phyloP scores from a whole-genome alignment of 345 rosid genomes.

The Durio zibethinus region DNA sequence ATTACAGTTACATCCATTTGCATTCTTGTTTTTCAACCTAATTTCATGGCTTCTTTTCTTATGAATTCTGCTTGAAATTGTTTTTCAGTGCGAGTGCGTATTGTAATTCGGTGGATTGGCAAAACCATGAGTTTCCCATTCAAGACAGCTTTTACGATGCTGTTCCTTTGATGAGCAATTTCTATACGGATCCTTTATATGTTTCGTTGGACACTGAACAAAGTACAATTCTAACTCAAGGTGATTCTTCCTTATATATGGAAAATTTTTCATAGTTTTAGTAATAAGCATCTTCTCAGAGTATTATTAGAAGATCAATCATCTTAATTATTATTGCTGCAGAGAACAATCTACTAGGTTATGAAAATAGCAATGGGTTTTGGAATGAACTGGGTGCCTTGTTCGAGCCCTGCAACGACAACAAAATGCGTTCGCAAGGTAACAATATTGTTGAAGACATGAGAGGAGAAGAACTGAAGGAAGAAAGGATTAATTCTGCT shows the following conservation, averaged over 20 bases:
- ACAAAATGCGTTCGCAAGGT: neutral
- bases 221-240: constrained; percentile 22
- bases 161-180: constrained; percentile 23
- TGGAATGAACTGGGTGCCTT: constrained; percentile 33
- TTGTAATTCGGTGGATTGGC: constrained; percentile 21
- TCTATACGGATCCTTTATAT: constrained; percentile 11
- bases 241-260: constrained; percentile 8
- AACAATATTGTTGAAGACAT: neutral
- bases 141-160: constrained; percentile 22
- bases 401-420: constrained; percentile 18
- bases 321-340: neutral
- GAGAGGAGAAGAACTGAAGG: constrained; percentile 8
- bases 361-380: constrained; percentile 14
- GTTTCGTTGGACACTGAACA: constrained; percentile 25
- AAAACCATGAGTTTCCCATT: constrained; percentile 15
- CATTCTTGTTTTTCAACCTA: neutral
- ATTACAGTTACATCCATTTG: neutral
- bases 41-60: neutral
- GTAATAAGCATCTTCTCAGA: neutral
- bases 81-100: constrained; percentile 19
- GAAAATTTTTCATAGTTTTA: neutral
- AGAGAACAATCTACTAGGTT: constrained; percentile 10
- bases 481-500: constrained; percentile 7
- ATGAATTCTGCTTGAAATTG: neutral
- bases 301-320: neutral